These are phyloP conservation scores for Cadophora gregata DNA, from an alignment of 2,329 filamentous ascomycete genomes.

Conservation along the genomic window DNA sequence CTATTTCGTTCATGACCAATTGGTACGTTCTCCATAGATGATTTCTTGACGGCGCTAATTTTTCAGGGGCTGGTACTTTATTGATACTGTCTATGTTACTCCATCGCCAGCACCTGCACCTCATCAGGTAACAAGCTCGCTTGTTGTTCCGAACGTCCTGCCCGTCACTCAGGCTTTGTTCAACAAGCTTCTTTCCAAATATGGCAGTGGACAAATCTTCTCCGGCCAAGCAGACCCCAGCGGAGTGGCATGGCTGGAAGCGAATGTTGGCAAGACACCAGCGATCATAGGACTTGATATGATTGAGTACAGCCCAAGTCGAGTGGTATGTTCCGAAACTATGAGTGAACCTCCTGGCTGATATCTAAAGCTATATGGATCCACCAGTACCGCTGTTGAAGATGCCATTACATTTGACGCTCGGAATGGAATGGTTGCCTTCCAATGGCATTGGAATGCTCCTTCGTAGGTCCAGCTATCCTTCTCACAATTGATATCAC, in stretches of 20 bases:
- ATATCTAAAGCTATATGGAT: conserved; percentile 40
- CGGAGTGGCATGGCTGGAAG: conserved; percentile 51
- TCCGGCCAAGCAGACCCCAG: conserved; percentile 55
- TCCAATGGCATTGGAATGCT: conserved; percentile 57
- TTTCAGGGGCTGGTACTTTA: conserved; percentile 51
- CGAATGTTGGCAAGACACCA: conserved; percentile 54
- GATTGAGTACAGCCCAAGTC: conserved; percentile 56
- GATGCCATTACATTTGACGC: conserved; percentile 52
- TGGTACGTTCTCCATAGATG: conserved; percentile 42
- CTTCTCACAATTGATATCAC: conserved; percentile 19
- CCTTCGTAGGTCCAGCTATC: conserved; percentile 39
- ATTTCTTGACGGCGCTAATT: not conserved
- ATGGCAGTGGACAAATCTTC: conserved; percentile 40
- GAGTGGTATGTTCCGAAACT: conserved; percentile 45
- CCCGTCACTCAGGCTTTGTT: conserved; percentile 28
- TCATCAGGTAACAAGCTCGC: conserved; percentile 48
- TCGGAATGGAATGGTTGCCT: conserved; percentile 53
- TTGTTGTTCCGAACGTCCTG: conserved; percentile 46
- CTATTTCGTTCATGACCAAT: conserved; percentile 53
- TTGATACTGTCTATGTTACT: conserved; percentile 51
- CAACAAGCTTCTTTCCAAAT: conserved; percentile 25
- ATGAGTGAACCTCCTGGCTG: not conserved
- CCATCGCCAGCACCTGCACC: conserved; percentile 47
- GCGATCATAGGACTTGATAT: conserved; percentile 54
- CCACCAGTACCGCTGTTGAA: conserved; percentile 50